phyloP scores from a whole-genome alignment of 805 yeast genomes.

The Candida maesae region DNA sequence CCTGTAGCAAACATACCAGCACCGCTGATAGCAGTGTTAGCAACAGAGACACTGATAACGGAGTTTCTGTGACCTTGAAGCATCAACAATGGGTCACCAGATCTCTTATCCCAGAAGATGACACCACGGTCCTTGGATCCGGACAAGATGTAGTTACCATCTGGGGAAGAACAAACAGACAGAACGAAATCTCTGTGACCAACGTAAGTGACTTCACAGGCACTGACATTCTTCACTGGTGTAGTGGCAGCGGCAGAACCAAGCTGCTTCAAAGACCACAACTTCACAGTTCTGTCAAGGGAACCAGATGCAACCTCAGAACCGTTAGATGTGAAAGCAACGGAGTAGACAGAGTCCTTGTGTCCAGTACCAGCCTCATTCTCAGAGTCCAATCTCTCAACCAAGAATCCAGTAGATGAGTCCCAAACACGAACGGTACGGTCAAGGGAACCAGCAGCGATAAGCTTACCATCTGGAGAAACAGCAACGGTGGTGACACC shows the following conservation, averaged over 20 bases:
- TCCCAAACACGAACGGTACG: constrained; percentile 97
- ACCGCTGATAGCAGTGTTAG: constrained; percentile 67
- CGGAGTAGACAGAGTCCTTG: constrained; percentile 92
- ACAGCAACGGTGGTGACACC: constrained; percentile 98
- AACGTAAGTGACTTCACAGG: constrained; percentile 87
- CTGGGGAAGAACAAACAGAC: constrained; percentile 91
- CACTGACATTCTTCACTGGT: constrained; percentile 40
- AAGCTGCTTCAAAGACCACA: constrained; percentile 81
- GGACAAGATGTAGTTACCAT: constrained; percentile 83
- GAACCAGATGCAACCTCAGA: constrained; percentile 92
- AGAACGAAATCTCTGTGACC: constrained; percentile 97
- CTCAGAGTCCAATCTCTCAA: constrained; percentile 89
- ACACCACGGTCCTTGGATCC: constrained; percentile 98
- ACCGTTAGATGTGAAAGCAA: constrained; percentile 88
- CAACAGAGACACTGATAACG: constrained; percentile 90
- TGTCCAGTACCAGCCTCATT: constrained; percentile 89
- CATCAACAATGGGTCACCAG: constrained; percentile 92
- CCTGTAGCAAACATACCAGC: constrained; percentile 95
- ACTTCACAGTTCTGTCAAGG: constrained; percentile 90
- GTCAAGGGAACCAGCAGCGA: constrained; percentile 96
- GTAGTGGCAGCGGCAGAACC: constrained; percentile 37
- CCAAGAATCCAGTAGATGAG: constrained; percentile 84
- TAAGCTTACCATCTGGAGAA: constrained; percentile 88
- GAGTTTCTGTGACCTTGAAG: constrained; percentile 96
- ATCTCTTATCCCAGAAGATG: constrained; percentile 89